Percentiles rank a stretch among this genome's conserved stretches.
Evolutionary conservation across 345 rosid genomes (phyloP).

Genomic region (Eucalyptus polyanthemos): DNA sequence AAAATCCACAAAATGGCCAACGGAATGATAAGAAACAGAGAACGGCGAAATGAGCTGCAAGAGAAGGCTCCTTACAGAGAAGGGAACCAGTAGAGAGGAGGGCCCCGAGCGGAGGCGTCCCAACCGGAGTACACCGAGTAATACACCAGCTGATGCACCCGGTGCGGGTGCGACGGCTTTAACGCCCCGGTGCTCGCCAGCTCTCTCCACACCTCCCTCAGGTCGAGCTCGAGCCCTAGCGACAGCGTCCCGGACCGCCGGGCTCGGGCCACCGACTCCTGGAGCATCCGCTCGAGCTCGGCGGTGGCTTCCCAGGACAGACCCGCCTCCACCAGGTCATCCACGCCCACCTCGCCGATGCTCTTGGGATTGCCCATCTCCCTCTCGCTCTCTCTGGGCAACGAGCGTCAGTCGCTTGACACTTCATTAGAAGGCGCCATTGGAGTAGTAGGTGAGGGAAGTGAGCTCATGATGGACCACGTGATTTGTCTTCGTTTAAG

Average conservation of each 20-base stretch:
- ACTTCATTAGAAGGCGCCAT: not conserved
- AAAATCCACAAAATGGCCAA: not conserved
- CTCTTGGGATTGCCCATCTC: constrained; percentile 5
- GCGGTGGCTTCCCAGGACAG: constrained; percentile 27
- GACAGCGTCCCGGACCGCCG: not conserved
- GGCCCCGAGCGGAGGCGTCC: constrained; percentile 58
- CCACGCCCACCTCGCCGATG: constrained; percentile 25
- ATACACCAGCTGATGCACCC: constrained; percentile 60
- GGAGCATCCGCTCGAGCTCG: constrained; percentile 14
- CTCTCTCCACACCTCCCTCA: constrained; percentile 49
- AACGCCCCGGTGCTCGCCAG: constrained; percentile 31
- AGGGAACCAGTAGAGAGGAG: constrained; percentile 89
- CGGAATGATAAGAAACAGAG: not conserved
- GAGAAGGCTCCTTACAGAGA: constrained; percentile 26
- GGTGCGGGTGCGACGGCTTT: constrained; percentile 66
- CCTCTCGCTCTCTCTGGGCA: not conserved
- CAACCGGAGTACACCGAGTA: constrained; percentile 54
- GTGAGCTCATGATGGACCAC: not conserved
- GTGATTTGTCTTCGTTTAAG: not conserved
- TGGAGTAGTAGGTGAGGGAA: not conserved
- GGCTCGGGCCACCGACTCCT: constrained; percentile 3
- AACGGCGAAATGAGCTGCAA: not conserved
- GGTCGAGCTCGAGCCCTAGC: constrained; percentile 15
- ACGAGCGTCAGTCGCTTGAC: not conserved
- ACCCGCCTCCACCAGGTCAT: constrained; percentile 46